Conservation (phyloP, 1,284 basidiomycete genomes). For the Ustilago curta region DNA sequence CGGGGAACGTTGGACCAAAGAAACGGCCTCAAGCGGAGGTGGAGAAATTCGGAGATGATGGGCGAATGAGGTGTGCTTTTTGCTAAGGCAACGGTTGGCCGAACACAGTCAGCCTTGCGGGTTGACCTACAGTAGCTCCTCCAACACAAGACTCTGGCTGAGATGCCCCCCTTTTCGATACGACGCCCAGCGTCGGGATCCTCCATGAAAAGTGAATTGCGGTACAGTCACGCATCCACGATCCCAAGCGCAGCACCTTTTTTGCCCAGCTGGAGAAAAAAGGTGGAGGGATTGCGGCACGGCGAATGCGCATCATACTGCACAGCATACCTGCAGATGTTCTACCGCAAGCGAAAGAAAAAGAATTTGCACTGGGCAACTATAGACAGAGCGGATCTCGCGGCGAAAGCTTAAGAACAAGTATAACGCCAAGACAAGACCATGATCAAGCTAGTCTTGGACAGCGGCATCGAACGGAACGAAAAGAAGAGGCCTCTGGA, state of each 20-base stretch:
- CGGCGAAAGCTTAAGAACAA: too few relatives aligned
- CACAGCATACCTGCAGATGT: constrained; percentile 2
- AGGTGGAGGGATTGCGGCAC: too few relatives aligned
- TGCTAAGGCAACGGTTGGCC: too few relatives aligned
- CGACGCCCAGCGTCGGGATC: not conserved
- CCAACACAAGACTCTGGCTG: not conserved
- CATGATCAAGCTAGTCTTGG: too few relatives aligned
- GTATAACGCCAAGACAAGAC: too few relatives aligned
- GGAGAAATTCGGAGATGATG: constrained; percentile 29
- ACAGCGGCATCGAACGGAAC: too few relatives aligned
- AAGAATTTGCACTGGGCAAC: too few relatives aligned
- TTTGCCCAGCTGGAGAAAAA: too few relatives aligned
- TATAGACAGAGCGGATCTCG: too few relatives aligned
- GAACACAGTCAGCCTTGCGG: not conserved
- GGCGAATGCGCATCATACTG: not conserved
- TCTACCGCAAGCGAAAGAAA: not conserved
- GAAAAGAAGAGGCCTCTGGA: too few relatives aligned
- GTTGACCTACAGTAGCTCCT: not conserved
- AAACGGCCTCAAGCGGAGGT: constrained; percentile 34
- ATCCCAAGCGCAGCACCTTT: too few relatives aligned
- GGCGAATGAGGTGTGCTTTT: too few relatives aligned
- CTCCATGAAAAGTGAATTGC: not conserved
- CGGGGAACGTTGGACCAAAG: not conserved
- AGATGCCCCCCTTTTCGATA: not conserved
- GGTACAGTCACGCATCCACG: constrained; percentile 25